Evolutionary conservation across 441 rosid species (phyloP).

Genomic region (Codiaeum variegatum): DNA sequence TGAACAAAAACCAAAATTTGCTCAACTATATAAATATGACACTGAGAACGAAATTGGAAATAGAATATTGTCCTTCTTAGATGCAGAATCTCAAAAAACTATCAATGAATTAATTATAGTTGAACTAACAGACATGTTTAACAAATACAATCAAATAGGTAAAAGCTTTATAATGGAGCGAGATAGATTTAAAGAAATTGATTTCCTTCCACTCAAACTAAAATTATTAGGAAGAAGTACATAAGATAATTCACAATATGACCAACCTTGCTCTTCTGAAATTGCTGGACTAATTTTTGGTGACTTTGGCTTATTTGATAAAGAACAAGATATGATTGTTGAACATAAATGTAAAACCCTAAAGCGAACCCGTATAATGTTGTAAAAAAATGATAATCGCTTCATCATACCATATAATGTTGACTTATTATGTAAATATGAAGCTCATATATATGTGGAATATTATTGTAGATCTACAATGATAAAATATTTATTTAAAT

Average conservation of each 20-base stretch:
- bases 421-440: no score
- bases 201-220: accelerated
- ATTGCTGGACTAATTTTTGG: background rate
- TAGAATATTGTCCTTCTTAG: background rate
- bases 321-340: background rate
- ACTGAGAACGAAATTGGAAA: background rate
- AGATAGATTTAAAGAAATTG: background rate
- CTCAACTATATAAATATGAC: background rate
- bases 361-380: background rate
- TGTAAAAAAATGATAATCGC: accelerated
- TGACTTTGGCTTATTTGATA: background rate
- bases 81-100: background rate
- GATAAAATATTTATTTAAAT: no score
- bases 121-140: background rate
- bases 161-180: background rate
- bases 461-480: background rate
- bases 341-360: background rate
- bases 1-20: background rate
- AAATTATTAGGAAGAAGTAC: background rate
- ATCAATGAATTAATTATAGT: background rate
- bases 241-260: background rate
- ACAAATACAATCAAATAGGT: background rate
- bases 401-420: background rate
- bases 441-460: background rate
- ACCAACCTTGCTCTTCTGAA: background rate